These are phyloP conservation scores for Beauveria caledonica DNA, from an alignment of 2,329 filamentous ascomycete species.

Conservation along the genomic window DNA sequence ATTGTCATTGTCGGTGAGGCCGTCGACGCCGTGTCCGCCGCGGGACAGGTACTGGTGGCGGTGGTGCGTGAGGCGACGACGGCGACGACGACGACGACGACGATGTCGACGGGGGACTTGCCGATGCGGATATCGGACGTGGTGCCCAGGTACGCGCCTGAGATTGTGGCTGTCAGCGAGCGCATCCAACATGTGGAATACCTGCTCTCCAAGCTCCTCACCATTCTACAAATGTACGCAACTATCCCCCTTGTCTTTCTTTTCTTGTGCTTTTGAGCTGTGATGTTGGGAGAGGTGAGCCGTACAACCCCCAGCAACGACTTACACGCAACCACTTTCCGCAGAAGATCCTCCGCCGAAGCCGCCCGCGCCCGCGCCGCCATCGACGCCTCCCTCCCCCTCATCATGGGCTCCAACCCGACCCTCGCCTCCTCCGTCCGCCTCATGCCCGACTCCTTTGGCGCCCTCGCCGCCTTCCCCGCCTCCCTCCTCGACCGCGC, in stretches of 20 bases:
- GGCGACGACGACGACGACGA: not conserved
- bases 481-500: constrained; percentile 8
- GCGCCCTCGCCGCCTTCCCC: constrained; percentile 9
- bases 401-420: constrained; percentile 13
- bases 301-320: not conserved
- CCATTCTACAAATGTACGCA: constrained; percentile 13
- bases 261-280: no score
- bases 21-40: constrained; percentile 14
- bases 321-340: not conserved
- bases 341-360: constrained; percentile 12
- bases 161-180: constrained; percentile 12
- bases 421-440: constrained; percentile 13
- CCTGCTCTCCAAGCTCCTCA: constrained; percentile 14
- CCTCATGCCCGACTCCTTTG: constrained; percentile 11
- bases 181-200: constrained; percentile 13
- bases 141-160: not conserved
- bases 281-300: no score
- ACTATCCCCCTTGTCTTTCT: no score
- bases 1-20: constrained; percentile 14
- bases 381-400: constrained; percentile 6
- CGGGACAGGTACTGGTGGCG: constrained; percentile 11
- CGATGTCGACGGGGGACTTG: not conserved
- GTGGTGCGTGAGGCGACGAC: constrained; percentile 6
- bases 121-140: not conserved
- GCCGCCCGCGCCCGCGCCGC: constrained; percentile 10